These are phyloP conservation scores for Didymella keratinophila DNA, from an alignment of 2,329 filamentous ascomycete genomes.

Conservation along the genomic window DNA sequence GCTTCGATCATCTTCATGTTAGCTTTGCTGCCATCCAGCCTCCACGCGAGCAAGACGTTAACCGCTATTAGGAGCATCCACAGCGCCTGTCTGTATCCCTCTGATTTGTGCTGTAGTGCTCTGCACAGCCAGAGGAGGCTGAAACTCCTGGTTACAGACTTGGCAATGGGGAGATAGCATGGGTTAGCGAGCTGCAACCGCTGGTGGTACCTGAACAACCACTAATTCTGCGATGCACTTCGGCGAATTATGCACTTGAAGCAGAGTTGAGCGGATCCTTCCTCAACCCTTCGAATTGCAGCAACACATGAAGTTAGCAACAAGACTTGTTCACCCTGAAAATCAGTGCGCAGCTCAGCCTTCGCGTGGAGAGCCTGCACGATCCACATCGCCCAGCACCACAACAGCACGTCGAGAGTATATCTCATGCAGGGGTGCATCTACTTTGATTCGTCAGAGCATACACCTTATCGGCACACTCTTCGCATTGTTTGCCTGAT, in stretches of 20 bases:
- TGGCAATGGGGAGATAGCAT: neutral
- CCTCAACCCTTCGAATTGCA: neutral
- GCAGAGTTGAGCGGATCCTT: neutral
- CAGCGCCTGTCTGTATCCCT: neutral
- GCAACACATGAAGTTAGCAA: neutral
- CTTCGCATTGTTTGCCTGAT: neutral
- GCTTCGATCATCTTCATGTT: neutral
- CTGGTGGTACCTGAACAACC: constrained; percentile 1
- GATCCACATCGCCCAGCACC: neutral
- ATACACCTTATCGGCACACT: neutral
- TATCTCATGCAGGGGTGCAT: neutral
- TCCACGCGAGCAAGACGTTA: neutral
- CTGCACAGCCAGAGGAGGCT: constrained; percentile 1
- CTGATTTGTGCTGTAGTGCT: neutral
- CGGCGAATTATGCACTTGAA: neutral
- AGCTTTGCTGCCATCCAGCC: neutral
- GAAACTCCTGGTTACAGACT: neutral
- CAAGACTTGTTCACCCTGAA: neutral
- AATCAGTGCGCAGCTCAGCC: neutral
- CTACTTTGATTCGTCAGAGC: neutral
- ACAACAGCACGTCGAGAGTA: neutral
- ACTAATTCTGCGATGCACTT: constrained; percentile 30
- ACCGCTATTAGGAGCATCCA: neutral
- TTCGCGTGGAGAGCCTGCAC: no score
- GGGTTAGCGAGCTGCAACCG: constrained; percentile 4